Percentiles rank a stretch among this genome's conserved stretches.
These are phyloP conservation scores for Gossypioides kirkii DNA, from an alignment of 345 rosid genomes.

Conservation along the genomic window DNA sequence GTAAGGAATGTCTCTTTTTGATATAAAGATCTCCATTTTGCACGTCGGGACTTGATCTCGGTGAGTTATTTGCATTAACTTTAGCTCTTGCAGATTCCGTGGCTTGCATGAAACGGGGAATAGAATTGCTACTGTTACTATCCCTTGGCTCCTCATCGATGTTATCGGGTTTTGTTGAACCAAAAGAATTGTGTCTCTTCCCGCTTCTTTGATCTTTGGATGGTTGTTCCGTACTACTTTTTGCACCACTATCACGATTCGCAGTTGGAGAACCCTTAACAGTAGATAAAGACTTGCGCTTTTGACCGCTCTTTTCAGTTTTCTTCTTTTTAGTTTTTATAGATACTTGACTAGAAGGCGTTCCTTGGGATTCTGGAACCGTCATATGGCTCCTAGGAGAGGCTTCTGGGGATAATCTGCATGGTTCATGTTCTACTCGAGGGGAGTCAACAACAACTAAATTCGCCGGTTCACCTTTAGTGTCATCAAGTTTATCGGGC, in stretches of 20 bases:
- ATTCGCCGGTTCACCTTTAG: conserved; percentile 27
- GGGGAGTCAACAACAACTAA: conserved; percentile 26
- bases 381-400: conserved; percentile 59
- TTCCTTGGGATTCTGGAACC: conserved; percentile 67
- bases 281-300: conserved; percentile 46
- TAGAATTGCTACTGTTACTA: conserved; percentile 54
- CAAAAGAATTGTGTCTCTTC: conserved; percentile 68
- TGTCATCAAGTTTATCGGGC: conserved; percentile 31
- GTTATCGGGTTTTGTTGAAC: conserved; percentile 39
- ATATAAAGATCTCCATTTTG: conserved; percentile 57
- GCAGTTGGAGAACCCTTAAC: conserved; percentile 57
- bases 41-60: conserved; percentile 90
- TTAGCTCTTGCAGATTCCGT: conserved; percentile 93
- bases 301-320: conserved; percentile 47
- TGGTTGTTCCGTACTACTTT: conserved; percentile 41
- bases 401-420: conserved; percentile 50
- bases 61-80: conserved; percentile 69
- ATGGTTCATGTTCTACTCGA: conserved; percentile 31
- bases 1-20: conserved; percentile 90
- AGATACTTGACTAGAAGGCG: conserved; percentile 78
- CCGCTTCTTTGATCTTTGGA: conserved; percentile 61
- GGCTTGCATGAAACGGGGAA: conserved; percentile 96
- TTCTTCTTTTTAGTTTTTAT: conserved; percentile 45
- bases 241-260: conserved; percentile 44
- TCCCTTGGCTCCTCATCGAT: conserved; percentile 71